These are phyloP conservation scores for Pezicula carpinea DNA, from an alignment of 2,329 filamentous ascomycete species.

Conservation along the genomic window DNA sequence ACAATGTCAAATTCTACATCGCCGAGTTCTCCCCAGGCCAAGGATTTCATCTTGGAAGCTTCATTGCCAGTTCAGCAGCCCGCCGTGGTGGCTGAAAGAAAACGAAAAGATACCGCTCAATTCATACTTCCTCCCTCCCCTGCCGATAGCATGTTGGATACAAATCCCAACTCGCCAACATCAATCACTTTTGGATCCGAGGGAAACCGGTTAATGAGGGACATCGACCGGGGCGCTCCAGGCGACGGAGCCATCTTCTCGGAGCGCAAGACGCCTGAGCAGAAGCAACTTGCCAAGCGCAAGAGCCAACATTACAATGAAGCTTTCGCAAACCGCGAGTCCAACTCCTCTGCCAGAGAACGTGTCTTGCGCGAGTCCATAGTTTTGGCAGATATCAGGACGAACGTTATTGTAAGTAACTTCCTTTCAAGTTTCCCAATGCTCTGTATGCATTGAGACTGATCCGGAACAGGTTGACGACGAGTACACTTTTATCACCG, in stretches of 20 bases:
- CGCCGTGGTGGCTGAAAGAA: neutral
- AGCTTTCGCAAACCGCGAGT: constrained; percentile 29
- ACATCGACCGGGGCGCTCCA: constrained; percentile 24
- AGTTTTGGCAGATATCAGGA: constrained; percentile 59
- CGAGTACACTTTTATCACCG: constrained; percentile 68
- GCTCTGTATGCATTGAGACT: constrained; percentile 14
- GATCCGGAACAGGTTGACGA: constrained; percentile 57
- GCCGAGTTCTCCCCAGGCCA: too few species aligned
- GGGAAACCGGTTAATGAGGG: constrained; percentile 19
- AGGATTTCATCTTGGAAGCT: too few species aligned
- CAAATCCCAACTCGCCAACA: neutral
- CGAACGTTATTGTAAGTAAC: constrained; percentile 55
- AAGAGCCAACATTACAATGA: constrained; percentile 30
- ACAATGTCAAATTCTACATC: too few species aligned
- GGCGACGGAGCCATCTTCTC: constrained; percentile 23
- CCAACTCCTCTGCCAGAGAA: constrained; percentile 21
- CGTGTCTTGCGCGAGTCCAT: constrained; percentile 32
- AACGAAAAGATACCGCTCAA: neutral
- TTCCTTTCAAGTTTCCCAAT: constrained; percentile 6
- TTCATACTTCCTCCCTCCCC: constrained; percentile 5
- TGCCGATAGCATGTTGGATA: constrained; percentile 4
- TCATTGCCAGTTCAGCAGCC: too few species aligned
- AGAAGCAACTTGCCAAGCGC: constrained; percentile 21
- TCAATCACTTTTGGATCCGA: constrained; percentile 5
- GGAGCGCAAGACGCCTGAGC: constrained; percentile 23